These are phyloP conservation scores for Penicillium sumatraense DNA, from an alignment of 2,329 filamentous ascomycete genomes.

Conservation along the genomic window DNA sequence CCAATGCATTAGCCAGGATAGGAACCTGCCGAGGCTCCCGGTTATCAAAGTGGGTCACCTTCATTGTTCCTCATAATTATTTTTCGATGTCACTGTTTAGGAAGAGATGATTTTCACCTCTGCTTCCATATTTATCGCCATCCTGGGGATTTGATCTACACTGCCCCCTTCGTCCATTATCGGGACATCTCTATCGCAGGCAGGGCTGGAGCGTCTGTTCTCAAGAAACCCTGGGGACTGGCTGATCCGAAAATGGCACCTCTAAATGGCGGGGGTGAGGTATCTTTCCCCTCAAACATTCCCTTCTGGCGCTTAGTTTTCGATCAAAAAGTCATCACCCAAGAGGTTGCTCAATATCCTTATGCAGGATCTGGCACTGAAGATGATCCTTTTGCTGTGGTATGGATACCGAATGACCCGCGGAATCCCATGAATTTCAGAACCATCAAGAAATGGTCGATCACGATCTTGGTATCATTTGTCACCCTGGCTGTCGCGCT, in stretches of 20 bases:
- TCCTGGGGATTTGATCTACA: conserved; percentile 5
- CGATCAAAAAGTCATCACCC: conserved; percentile 37
- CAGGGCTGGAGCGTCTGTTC: neutral
- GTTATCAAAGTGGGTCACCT: conserved; percentile 18
- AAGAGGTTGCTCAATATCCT: conserved; percentile 31
- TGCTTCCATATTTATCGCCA: neutral
- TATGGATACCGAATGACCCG: conserved; percentile 45
- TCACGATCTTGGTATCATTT: conserved; percentile 41
- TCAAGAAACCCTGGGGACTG: neutral
- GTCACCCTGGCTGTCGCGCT: conserved; percentile 45
- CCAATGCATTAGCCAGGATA: conserved; percentile 4
- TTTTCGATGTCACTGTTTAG: conserved; percentile 1
- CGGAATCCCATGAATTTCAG: conserved; percentile 46
- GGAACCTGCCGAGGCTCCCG: conserved; percentile 16
- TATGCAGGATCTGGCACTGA: conserved; percentile 44
- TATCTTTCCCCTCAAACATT: conserved; percentile 26
- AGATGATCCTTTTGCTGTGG: conserved; percentile 45
- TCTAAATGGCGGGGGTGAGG: conserved; percentile 13
- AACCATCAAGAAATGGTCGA: conserved; percentile 40
- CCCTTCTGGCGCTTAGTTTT: conserved; percentile 36
- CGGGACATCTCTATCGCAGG: neutral
- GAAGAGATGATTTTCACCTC: conserved; percentile 2
- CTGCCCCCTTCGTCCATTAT: neutral
- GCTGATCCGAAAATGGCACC: conserved; percentile 10
- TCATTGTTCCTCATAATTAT: neutral